Conservation (phyloP, 176 grass and related monocot genomes). For the Coix lacrymajobi region DNA sequence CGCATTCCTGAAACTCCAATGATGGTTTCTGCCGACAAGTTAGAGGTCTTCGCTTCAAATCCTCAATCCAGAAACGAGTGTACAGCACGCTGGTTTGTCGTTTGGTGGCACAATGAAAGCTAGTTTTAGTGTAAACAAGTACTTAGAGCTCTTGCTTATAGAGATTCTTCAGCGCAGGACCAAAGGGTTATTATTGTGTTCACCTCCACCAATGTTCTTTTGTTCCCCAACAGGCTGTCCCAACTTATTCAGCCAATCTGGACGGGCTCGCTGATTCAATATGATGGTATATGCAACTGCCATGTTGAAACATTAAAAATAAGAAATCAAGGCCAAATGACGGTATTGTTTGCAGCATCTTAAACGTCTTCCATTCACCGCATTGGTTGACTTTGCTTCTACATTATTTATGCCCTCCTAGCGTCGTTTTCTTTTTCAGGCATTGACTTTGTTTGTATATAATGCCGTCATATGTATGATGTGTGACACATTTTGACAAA, state of each 20-base stretch:
- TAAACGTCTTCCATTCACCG: constrained; percentile 63
- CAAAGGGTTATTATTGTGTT: constrained; percentile 6
- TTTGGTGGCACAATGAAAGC: constrained; percentile 13
- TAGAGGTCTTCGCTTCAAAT: neutral
- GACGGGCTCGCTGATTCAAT: constrained; percentile 16
- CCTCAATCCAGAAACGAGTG: constrained; percentile 10
- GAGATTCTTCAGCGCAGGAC: constrained; percentile 26
- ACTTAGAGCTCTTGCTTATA: constrained; percentile 14
- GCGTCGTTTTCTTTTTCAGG: neutral
- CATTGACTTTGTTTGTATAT: constrained; percentile 24
- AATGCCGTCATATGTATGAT: constrained; percentile 18
- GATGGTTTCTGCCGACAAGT: neutral
- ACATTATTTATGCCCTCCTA: neutral
- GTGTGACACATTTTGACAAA: neutral
- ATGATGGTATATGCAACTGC: constrained; percentile 32
- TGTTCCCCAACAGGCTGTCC: constrained; percentile 10
- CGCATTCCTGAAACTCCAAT: constrained; percentile 27
- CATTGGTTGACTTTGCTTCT: constrained; percentile 69
- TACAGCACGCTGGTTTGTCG: constrained; percentile 11
- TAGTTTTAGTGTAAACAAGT: constrained; percentile 20
- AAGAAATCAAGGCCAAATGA: neutral
- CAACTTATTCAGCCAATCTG: constrained; percentile 29
- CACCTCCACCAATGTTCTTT: constrained; percentile 8
- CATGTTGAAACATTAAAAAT: neutral
- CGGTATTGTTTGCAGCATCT: constrained; percentile 18